Conservation (phyloP, 495 filamentous ascomycete species). For the Aspergillus taichungensis region DNA sequence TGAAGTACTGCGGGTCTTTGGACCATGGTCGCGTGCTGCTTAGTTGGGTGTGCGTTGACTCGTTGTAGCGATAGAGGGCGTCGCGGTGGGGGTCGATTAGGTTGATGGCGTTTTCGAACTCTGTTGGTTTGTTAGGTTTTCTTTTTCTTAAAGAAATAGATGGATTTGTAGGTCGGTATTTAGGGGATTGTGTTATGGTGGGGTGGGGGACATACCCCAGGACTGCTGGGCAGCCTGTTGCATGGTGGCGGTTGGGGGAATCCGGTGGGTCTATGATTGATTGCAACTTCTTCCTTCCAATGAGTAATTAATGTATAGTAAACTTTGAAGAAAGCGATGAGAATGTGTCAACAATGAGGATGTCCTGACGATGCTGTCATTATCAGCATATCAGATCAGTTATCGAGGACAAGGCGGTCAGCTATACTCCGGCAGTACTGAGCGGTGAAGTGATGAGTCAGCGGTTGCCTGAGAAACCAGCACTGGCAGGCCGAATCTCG, state of each 20-base stretch:
- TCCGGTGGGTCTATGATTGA: background rate
- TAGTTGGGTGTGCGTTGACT: conserved; percentile 51
- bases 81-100: conserved; percentile 81
- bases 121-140: conserved; percentile 34
- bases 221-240: conserved; percentile 49
- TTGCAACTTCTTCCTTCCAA: no score
- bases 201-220: conserved; percentile 48
- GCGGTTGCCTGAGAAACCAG: conserved; percentile 28
- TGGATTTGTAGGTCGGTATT: no score
- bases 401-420: conserved; percentile 18
- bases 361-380: conserved; percentile 4
- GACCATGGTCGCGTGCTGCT: conserved; percentile 63
- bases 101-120: conserved; percentile 79
- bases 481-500: conserved; percentile 1
- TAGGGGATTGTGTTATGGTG: no score
- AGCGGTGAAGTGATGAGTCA: no score
- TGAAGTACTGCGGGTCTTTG: conserved; percentile 82
- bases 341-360: background rate
- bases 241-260: conserved; percentile 20
- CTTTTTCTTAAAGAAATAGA: no score
- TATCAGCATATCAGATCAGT: conserved; percentile 5
- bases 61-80: conserved; percentile 79
- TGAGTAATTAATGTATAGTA: no score
- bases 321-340: no score
- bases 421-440: no score